Evolutionary conservation across 1,284 basidiomycete species (phyloP), one percentile per base, ranked within the genome.

Genomic region (Ganoderma resinaceum): DNA sequence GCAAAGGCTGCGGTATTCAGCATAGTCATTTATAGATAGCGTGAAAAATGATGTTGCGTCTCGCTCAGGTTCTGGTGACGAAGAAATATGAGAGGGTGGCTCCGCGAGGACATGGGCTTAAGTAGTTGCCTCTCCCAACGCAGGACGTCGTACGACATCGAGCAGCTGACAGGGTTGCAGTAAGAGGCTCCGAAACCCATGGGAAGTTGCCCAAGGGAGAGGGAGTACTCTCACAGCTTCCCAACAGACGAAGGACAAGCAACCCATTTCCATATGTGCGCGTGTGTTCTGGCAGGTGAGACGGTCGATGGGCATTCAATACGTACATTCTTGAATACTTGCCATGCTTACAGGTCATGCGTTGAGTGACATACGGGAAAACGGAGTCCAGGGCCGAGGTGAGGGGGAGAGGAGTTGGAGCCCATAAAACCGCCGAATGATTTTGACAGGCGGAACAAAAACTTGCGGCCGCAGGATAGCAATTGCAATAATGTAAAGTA

Each of bases 381-480:
- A 26, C 20, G n/a, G 7, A 9, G 7, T 31, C 5, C 3, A 49
- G 46, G 8, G 46, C 31, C 29, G 26, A 29, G 14, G 52, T 14
- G 20, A 55, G 16, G 52, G 31, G 18, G 52, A 18, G 18, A 33
- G 5, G 31, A 8, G 29, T 6, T 31, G 52, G 23, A 1, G 37
- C 35, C 14, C 14, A 42, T 3, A 18, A 12, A 60, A 16, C 38
- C 9, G 14, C 35, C 2, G 4, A 4, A 16, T 26, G 23, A 3
- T 26, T 14, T 52, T 5, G 46, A 26, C 23, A 29, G 8, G 37
- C 23, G 23, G 58, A 33, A 31, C 4, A 29, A 31, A 53, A 29
- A 20, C 52, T 55, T 55, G 52, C 57, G 58, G 61, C 35, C 53
- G 66, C 62, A 37, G 38, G 57, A 67, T 61, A 67, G 62, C 58